Evolutionary conservation across 1,284 basidiomycete species (phyloP).

Genomic region (Ceratobasidium sp.): DNA sequence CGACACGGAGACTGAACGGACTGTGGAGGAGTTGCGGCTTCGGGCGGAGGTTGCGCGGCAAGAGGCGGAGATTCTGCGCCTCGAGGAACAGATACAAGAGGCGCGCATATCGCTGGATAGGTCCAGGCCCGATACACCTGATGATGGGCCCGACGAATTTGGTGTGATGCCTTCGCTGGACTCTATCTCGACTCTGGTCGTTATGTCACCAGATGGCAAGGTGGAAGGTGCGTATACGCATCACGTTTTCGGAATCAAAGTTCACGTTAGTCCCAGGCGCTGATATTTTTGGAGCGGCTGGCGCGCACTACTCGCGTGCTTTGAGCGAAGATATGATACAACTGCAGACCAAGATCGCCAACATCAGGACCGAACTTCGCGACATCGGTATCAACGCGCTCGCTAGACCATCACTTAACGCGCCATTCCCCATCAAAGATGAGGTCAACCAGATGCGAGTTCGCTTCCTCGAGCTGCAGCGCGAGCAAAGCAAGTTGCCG

Average conservation of each 20-base stretch:
- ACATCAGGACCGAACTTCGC: slow-evolving; percentile 67
- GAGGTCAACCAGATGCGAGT: slow-evolving; percentile 60
- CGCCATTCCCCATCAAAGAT: slow-evolving; percentile 64
- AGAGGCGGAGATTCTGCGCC: slow-evolving; percentile 39
- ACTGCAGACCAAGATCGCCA: slow-evolving; percentile 56
- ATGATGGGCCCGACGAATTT: slow-evolving; percentile 47
- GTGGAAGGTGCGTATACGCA: slow-evolving; percentile 27
- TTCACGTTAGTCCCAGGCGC: slow-evolving; percentile 44
- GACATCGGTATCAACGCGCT: slow-evolving; percentile 69
- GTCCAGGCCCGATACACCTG: slow-evolving; percentile 30
- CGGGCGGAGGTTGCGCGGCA: slow-evolving; percentile 43
- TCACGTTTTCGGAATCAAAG: slow-evolving; percentile 39
- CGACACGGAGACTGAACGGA: slow-evolving; percentile 49
- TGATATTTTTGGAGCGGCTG: slow-evolving; percentile 69
- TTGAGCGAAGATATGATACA: slow-evolving; percentile 51
- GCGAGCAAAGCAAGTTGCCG: slow-evolving; percentile 64
- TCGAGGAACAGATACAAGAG: slow-evolving; percentile 48
- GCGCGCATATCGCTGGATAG: slow-evolving; percentile 16
- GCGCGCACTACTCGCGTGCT: slow-evolving; percentile 52
- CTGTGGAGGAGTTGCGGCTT: slow-evolving; percentile 42
- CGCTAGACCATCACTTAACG: slow-evolving; percentile 57
- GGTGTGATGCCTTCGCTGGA: slow-evolving; percentile 45
- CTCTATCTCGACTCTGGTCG: slow-evolving; percentile 31
- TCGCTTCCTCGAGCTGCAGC: slow-evolving; percentile 61
- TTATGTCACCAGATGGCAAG: slow-evolving; percentile 33